Evolutionary conservation across 2,329 filamentous ascomycete genomes (phyloP), one percentile per base, ranked within the genome.

Genomic region (Gaeumannomyces sp.): DNA sequence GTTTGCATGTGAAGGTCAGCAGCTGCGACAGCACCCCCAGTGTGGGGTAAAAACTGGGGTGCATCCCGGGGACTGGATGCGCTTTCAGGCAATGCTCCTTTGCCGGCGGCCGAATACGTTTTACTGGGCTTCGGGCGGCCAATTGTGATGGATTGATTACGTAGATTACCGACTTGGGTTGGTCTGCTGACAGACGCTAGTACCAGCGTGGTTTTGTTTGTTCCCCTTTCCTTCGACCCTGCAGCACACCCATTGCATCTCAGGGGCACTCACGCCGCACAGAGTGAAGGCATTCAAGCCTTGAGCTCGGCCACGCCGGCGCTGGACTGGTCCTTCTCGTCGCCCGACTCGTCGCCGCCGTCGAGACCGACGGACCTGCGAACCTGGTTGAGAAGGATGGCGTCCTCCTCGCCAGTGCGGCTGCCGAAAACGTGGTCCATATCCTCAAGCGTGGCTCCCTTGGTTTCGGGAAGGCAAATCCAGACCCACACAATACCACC

Each of bases 391-490:
- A 73, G 69, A 53, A 69, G 63, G 10, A 64, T 62, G 27, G 66
- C 66, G 64, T 71, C 73, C 64, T 70, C 68, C 22, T 71, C 72
- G 5, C 75, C 76, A 3, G 73, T 75, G 8, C 73, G 73, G 65
- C 76, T 77, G 56, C 72, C 71, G 65, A 86, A 86, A 6, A 85
- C 76, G 1, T 76, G 76, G 67, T 85, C 83, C 76, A 85, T 81
- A 53, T 81, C 79, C 69, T 86, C 83, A 8, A 86, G 76, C 3
- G 80, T 82, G 50, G 80, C 76, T 60, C 80, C 80, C 70, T 83
- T 84, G 3, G 84, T 86, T 70, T 86, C 83, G 0, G 83, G 83
- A 2, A 85, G 73, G 61, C 76, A 77, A 70, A 82, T 81, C 67
- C 75, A 83, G 10, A 82, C 77, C 71, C 81, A 86, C 7, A 80